phyloP scores from a whole-genome alignment of 805 yeast genomes.

The Debaryomyces hansenii region DNA sequence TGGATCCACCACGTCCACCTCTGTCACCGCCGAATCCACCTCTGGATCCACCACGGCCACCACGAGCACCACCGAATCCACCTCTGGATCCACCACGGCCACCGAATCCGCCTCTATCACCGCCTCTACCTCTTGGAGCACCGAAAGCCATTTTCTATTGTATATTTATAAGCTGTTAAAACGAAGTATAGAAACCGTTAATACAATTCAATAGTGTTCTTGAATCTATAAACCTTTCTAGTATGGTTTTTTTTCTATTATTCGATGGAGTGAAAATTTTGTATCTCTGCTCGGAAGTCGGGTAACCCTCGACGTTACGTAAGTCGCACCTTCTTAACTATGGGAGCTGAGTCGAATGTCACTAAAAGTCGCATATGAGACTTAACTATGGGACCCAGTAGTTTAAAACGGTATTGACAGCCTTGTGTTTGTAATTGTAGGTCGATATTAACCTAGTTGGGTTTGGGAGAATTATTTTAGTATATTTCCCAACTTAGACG shows the following conservation, averaged over 20 bases:
- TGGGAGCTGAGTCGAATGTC: neutral
- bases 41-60: constrained; percentile 47
- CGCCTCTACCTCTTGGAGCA: constrained; percentile 65
- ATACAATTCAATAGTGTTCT: neutral
- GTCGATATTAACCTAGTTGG: too few relatives aligned
- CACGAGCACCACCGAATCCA: constrained; percentile 51
- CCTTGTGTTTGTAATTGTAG: too few relatives aligned
- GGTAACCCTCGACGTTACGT: constrained; percentile 3
- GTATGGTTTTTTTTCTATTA: constrained; percentile 1
- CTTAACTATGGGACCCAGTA: neutral
- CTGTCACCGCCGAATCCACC: constrained; percentile 48
- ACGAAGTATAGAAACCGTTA: neutral
- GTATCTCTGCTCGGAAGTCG: neutral
- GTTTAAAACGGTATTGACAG: too few relatives aligned
- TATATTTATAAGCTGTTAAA: neutral
- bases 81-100: constrained; percentile 53
- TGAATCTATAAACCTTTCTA: neutral
- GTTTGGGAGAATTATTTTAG: too few relatives aligned
- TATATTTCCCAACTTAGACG: too few relatives aligned
- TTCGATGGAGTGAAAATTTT: constrained; percentile 4
- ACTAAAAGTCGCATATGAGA: constrained; percentile 1
- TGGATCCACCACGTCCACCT: constrained; percentile 53
- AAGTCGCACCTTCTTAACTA: neutral
- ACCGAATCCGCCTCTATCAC: constrained; percentile 42
- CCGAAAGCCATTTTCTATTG: constrained; percentile 63